Evolutionary conservation across 169 alveolate genomes (phyloP), one percentile per base, ranked within the genome.

Genomic region (Plasmodium gonderi): DNA sequence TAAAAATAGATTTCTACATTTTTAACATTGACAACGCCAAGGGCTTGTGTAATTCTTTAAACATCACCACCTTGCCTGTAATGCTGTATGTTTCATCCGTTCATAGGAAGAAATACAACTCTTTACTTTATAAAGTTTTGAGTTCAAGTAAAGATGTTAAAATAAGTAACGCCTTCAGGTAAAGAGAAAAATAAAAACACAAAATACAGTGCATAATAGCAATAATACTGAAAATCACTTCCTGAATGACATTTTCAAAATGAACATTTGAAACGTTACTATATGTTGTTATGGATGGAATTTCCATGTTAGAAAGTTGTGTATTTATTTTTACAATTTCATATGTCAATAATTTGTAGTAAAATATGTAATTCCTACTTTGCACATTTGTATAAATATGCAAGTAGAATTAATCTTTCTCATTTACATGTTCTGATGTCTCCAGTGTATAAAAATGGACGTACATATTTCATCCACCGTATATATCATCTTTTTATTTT

Each of bases 101-200:
- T 26, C 93, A 89, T 67, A 89, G 72, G 79, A 89, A 89, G 38
- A 77, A 75, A 89, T 76, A 89, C 44, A 65, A 77, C 49, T 76
- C 93, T 23, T 31, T 89, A 26, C 74, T 89, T 89, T 49, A 77
- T 26, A 89, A 77, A 60, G 17, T 45, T 45, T 36, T 89, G 31
- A 76, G 51, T 60, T 89, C 93, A 36, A 77, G 80, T 67, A 89
- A 89, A 68, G 93, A 89, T 47, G 72, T 89, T 7, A 89, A 65
- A 89, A 89, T 89, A 89, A 78, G 82, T 51, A 89, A 89, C 40
- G 93, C 93, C 51, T 89, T 89, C 90, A 89, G 90, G 93, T 89
- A 78, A 89, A 64, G 45, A n/a, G 36, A n/a, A 12, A 17, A 60
- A 31, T 1, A 54, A n/a, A 47, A 79, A 44, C 14, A 38, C 33